phyloP scores from a whole-genome alignment of 1,284 basidiomycete genomes.

The Leccinum brunneo-olivaceum region DNA sequence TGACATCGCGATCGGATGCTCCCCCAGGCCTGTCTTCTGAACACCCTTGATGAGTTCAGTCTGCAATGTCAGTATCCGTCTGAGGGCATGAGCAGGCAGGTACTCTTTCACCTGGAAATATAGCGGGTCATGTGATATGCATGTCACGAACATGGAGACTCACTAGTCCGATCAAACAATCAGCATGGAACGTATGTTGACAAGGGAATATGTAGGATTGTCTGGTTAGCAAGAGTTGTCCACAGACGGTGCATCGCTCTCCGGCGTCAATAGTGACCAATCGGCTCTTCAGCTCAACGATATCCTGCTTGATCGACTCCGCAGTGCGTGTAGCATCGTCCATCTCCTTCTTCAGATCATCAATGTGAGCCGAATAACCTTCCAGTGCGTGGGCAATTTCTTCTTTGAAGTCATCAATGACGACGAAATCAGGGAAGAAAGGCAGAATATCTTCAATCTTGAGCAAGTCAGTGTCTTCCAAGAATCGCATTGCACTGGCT shows the following conservation, averaged over 20 bases:
- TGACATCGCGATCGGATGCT: constrained; percentile 31
- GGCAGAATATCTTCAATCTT: constrained; percentile 99
- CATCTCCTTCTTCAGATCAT: constrained; percentile 90
- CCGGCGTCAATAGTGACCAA: constrained; percentile 89
- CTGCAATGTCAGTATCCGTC: constrained; percentile 80
- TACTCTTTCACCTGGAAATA: constrained; percentile 78
- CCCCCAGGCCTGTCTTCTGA: constrained; percentile 32
- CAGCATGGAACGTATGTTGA: constrained; percentile 92
- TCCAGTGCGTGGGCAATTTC: constrained; percentile 96
- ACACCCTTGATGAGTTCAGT: constrained; percentile 66
- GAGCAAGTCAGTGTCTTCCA: constrained; percentile 89
- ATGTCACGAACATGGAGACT: constrained; percentile 25
- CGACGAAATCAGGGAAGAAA: constrained; percentile 99
- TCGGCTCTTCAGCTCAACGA: constrained; percentile 78
- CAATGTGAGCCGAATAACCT: constrained; percentile 89
- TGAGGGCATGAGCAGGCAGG: constrained; percentile 72
- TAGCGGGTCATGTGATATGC: constrained; percentile 6
- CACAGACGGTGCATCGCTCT: constrained; percentile 84
- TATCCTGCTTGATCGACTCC: constrained; percentile 91
- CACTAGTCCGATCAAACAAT: constrained; percentile 88
- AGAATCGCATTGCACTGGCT: constrained; percentile 87
- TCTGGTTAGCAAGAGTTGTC: constrained; percentile 68
- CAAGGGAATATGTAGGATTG: constrained; percentile 99
- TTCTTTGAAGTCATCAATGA: constrained; percentile 99
- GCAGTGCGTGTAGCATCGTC: constrained; percentile 89